Evolutionary conservation across 176 grass and related monocot genomes (phyloP).

Genomic region (Rhynchospora tenuis): DNA sequence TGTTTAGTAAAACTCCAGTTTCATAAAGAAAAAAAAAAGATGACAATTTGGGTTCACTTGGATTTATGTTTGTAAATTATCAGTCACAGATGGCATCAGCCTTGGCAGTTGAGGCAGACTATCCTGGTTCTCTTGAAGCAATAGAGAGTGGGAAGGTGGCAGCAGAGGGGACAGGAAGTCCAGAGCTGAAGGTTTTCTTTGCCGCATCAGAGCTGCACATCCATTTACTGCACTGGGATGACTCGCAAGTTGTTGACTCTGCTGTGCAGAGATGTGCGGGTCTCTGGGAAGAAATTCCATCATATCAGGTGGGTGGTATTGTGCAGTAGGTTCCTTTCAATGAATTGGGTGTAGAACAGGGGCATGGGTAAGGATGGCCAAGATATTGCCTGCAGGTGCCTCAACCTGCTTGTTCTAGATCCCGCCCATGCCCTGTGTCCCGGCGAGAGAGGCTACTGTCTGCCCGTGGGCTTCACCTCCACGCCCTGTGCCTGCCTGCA

Average conservation of each 20-base stretch:
- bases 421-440: too few relatives aligned
- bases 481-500: too few relatives aligned
- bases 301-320: slow-evolving; percentile 42
- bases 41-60: neutral
- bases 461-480: too few relatives aligned
- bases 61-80: neutral
- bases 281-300: slow-evolving; percentile 59
- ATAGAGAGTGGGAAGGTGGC: slow-evolving; percentile 41
- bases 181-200: slow-evolving; percentile 92
- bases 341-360: neutral
- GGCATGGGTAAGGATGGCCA: too few relatives aligned
- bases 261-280: slow-evolving; percentile 31
- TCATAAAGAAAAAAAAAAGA: neutral
- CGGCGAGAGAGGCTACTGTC: too few relatives aligned
- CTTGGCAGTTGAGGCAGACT: slow-evolving; percentile 58
- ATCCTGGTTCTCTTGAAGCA: slow-evolving; percentile 49
- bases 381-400: too few relatives aligned
- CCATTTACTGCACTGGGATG: slow-evolving; percentile 81
- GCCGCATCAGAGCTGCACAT: slow-evolving; percentile 70
- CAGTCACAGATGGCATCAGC: slow-evolving; percentile 84
- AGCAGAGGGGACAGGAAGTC: slow-evolving; percentile 47
- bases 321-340: neutral
- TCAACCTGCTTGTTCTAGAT: too few relatives aligned
- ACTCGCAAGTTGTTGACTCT: slow-evolving; percentile 40
- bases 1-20: neutral